Evolutionary conservation across 2,329 filamentous ascomycete species (phyloP), one percentile per base, ranked within the genome.

Genomic region (Ascochyta viciae-villosae): DNA sequence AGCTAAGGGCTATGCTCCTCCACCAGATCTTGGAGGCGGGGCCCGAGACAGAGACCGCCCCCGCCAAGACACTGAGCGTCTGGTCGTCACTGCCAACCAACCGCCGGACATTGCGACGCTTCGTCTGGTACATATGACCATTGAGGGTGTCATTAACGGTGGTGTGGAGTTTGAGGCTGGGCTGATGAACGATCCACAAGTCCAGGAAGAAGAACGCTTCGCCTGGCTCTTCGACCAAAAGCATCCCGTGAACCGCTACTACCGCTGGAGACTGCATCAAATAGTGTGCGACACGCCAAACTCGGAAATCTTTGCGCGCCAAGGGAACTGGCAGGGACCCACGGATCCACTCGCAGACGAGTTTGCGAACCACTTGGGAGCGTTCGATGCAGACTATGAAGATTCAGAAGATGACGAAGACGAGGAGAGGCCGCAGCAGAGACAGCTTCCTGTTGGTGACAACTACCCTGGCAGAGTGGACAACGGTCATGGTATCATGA

Each of bases 211-310:
- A 57, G 91, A 96, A 74, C 92, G 89, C 63, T 98, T 94, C 87
- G 90, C 92, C 0, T 99, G 93, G 90, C 81, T 99, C 5, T 99
- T 91, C 88, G 89, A 98, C 73, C 19, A 85, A 88, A 62, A 93
- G 88, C 72, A 75, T 34, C 68, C 81, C 83, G 60, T 92, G 87
- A 24, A 94, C 89, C 15, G 96, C 15, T 99, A 93, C 84, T 98
- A 98, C 75, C 87, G 95, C 39, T 98, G 92, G 90, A 87, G 91
- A 40, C 72, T 98, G 40, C 97, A 93, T 90, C 88, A 95, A 65
- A 83, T 94, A 8, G 81, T 94, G n/a, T 92, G 90, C 1, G 87
- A 66, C 33, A 63, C 62, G 6, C 52, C 62, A 4, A 64, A 63
- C 35, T 41, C 62, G 2, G 68, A 71, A 43, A 66, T 74, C 8